Conservation (phyloP, 2,329 filamentous ascomycete genomes). For the Plectosphaerella plurivora region DNA sequence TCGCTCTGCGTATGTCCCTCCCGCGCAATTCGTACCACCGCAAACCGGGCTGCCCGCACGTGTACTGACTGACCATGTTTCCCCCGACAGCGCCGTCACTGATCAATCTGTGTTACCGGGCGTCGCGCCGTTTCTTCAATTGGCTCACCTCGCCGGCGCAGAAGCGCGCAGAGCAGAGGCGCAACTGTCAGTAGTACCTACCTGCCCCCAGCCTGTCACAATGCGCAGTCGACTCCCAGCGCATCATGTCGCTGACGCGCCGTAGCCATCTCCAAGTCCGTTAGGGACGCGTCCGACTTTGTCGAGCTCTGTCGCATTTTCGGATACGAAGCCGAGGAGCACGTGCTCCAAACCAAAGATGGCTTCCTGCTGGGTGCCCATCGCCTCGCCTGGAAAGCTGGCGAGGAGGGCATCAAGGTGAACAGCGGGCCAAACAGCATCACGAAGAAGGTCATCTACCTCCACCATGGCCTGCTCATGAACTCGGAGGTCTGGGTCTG, state of each 20-base stretch:
- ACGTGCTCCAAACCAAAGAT: slow-evolving; percentile 90
- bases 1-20: slow-evolving; percentile 69
- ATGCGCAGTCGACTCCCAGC: not conserved
- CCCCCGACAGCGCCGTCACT: slow-evolving; percentile 62
- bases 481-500: slow-evolving; percentile 99
- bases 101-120: slow-evolving; percentile 75
- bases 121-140: slow-evolving; percentile 81
- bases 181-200: slow-evolving; percentile 43
- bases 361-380: slow-evolving; percentile 91
- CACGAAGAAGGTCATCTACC: slow-evolving; percentile 82
- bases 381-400: slow-evolving; percentile 75
- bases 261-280: slow-evolving; percentile 65
- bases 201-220: not conserved
- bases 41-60: slow-evolving; percentile 11
- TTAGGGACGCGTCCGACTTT: slow-evolving; percentile 87
- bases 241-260: slow-evolving; percentile 50
- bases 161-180: slow-evolving; percentile 62
- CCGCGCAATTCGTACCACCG: not conserved
- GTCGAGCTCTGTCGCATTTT: slow-evolving; percentile 88
- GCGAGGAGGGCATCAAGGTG: slow-evolving; percentile 74
- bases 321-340: slow-evolving; percentile 92
- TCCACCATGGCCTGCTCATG: slow-evolving; percentile 96
- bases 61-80: not conserved
- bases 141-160: slow-evolving; percentile 66
- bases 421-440: slow-evolving; percentile 66